Conservation (phyloP, 768 basidiomycete genomes). For the Vararia minispora region DNA sequence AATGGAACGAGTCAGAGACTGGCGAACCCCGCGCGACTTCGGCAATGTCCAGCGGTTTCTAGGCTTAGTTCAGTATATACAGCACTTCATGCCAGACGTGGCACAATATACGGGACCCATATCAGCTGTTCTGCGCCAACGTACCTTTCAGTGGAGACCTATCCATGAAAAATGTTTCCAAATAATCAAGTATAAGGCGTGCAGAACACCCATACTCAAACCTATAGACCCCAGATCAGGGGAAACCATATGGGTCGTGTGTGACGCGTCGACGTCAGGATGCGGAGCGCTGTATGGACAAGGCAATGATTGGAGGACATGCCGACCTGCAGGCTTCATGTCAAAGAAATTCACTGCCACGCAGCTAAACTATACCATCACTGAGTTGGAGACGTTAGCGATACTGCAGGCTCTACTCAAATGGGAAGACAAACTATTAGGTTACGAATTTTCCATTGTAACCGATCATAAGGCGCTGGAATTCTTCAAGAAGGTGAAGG, state of each 20-base stretch:
- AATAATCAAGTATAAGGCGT: slow-evolving; percentile 10
- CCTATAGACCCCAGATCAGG: slow-evolving; percentile 12
- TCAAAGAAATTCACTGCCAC: slow-evolving; percentile 21
- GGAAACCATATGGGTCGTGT: slow-evolving; percentile 16
- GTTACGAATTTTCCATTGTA: slow-evolving; percentile 13
- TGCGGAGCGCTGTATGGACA: slow-evolving; percentile 19
- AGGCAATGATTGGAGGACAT: slow-evolving; percentile 18
- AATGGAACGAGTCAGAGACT: slow-evolving; percentile 22
- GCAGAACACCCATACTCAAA: too few relatives aligned
- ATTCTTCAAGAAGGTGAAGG: slow-evolving; percentile 19
- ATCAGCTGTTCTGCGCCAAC: slow-evolving; percentile 18
- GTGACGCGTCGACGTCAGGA: slow-evolving; percentile 14
- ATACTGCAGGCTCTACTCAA: slow-evolving; percentile 16
- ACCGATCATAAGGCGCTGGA: slow-evolving; percentile 19
- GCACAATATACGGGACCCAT: slow-evolving; percentile 23
- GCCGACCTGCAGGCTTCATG: slow-evolving; percentile 20
- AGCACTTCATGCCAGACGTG: slow-evolving; percentile 26
- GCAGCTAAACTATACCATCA: slow-evolving; percentile 15
- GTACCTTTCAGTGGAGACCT: too few relatives aligned
- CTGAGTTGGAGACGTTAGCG: slow-evolving; percentile 12
- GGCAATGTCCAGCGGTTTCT: slow-evolving; percentile 29
- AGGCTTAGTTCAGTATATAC: too few relatives aligned
- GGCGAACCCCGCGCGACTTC: slow-evolving; percentile 23
- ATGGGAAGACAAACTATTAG: slow-evolving; percentile 22
- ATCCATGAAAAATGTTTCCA: too few relatives aligned